Conservation (phyloP, 306 rosid species). For the Benincasa hispida region DNA sequence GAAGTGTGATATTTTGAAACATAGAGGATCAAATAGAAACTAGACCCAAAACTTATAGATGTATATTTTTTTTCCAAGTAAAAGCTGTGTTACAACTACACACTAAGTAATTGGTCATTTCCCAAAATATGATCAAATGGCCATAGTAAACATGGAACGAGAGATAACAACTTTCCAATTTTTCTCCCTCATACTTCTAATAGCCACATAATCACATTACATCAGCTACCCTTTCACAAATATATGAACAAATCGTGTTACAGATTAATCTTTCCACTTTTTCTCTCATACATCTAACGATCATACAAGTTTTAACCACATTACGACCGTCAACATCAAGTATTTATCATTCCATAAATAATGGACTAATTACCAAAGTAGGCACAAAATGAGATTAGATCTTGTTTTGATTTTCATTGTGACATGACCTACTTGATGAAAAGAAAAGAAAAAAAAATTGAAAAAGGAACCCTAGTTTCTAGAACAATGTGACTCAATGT, state of each 20-base stretch:
- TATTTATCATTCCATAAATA: background rate
- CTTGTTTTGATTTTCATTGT: background rate
- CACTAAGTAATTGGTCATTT: too few species aligned
- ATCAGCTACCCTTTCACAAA: too few species aligned
- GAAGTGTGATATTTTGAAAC: too few species aligned
- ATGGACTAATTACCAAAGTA: background rate
- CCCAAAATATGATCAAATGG: too few species aligned
- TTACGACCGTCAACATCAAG: background rate
- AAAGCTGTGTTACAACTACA: too few species aligned
- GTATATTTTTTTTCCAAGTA: too few species aligned
- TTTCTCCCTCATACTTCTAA: background rate
- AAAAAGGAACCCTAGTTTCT: background rate
- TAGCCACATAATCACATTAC: background rate
- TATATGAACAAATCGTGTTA: background rate
- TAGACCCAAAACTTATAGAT: too few species aligned
- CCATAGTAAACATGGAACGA: too few species aligned
- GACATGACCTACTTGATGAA: background rate
- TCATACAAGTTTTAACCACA: background rate
- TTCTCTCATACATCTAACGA: background rate
- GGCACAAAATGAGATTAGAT: background rate
- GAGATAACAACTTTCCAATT: too few species aligned
- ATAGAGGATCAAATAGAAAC: too few species aligned
- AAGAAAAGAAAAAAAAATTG: background rate
- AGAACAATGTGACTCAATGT: background rate
- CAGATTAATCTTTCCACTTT: background rate